Conservation (phyloP, 176 grass and related monocot species). For the Aegilops longissima region DNA sequence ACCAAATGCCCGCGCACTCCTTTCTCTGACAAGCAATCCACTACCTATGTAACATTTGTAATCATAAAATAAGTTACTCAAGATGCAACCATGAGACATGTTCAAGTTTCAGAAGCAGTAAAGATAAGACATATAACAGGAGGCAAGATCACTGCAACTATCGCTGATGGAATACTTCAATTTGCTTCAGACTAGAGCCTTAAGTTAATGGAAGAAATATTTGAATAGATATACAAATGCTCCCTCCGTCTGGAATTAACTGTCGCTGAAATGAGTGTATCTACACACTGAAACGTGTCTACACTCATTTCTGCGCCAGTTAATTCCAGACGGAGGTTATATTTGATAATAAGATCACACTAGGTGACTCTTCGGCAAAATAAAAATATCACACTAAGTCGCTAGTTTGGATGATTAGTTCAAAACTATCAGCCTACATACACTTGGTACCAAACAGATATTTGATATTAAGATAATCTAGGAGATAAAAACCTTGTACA, state of each 20-base stretch:
- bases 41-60: slow-evolving; percentile 49
- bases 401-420: background rate
- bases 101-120: background rate
- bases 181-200: background rate
- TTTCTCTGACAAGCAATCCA: slow-evolving; percentile 43
- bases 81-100: background rate
- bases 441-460: background rate
- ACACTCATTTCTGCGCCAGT: no score
- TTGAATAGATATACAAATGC: background rate
- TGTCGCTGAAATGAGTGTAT: no score
- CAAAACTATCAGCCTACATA: slow-evolving; percentile 17
- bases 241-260: no score
- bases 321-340: background rate
- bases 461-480: background rate
- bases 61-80: slow-evolving; percentile 22
- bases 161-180: background rate
- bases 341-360: slow-evolving; percentile 19
- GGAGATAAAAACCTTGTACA: slow-evolving; percentile 64
- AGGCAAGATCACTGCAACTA: background rate
- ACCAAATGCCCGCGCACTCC: slow-evolving; percentile 45
- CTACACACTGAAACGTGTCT: no score
- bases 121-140: slow-evolving; percentile 9
- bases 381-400: slow-evolving; percentile 5
- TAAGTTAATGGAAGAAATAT: slow-evolving; percentile 5
- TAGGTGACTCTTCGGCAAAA: background rate